Conservation (phyloP, 306 rosid genomes). For the Acmispon strigosus region DNA sequence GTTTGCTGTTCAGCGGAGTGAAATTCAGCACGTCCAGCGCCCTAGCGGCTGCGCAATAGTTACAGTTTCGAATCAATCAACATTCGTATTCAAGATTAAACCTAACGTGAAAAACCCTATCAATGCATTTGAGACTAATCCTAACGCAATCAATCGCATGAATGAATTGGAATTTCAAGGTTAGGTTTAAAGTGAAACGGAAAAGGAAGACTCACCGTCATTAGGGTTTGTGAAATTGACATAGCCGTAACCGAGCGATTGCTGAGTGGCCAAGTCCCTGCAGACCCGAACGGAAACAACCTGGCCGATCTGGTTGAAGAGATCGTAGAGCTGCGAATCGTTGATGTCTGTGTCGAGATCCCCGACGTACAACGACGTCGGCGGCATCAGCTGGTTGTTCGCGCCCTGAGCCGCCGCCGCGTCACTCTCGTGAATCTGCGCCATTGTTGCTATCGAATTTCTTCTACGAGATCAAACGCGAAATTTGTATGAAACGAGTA, state of each 20-base stretch:
- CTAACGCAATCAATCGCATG: no score
- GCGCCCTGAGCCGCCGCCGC: not conserved
- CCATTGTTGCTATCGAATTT: slow-evolving; percentile 25
- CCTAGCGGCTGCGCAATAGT: slow-evolving; percentile 24
- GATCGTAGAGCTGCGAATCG: slow-evolving; percentile 64
- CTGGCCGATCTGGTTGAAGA: slow-evolving; percentile 54
- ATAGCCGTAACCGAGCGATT: slow-evolving; percentile 76
- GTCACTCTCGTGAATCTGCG: slow-evolving; percentile 41
- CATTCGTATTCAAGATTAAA: no score
- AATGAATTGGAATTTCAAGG: no score
- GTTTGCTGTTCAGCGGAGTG: slow-evolving; percentile 54
- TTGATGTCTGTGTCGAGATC: slow-evolving; percentile 53
- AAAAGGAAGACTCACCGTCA: slow-evolving; percentile 40
- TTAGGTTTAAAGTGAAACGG: not conserved
- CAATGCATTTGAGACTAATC: not conserved
- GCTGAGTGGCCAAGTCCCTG: slow-evolving; percentile 51
- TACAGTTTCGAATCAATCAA: no score
- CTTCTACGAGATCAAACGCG: not conserved
- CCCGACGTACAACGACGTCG: slow-evolving; percentile 66
- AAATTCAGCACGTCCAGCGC: slow-evolving; percentile 47
- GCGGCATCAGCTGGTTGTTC: slow-evolving; percentile 32
- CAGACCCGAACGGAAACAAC: slow-evolving; percentile 64
- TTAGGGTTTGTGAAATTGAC: slow-evolving; percentile 55
- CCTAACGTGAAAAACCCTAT: not conserved
- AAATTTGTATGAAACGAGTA: not conserved